Evolutionary conservation across 1,284 basidiomycete species (phyloP).

Genomic region (Vanrija sp.): DNA sequence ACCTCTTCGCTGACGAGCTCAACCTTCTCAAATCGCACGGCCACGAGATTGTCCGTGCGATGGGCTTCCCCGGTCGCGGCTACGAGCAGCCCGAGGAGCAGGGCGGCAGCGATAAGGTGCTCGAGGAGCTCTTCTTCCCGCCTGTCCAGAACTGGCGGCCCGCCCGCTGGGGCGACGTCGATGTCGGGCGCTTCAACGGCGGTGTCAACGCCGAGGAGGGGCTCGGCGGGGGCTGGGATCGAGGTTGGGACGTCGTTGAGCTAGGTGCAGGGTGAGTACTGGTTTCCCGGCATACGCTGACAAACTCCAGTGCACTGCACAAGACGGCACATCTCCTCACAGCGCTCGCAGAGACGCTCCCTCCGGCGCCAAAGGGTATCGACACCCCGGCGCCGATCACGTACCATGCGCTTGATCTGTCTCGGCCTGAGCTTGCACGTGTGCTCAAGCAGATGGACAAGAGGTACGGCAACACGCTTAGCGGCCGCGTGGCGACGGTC

Average conservation of each 20-base stretch:
- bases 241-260: conserved; percentile 65
- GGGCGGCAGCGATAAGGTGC: conserved; percentile 52
- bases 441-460: conserved; percentile 67
- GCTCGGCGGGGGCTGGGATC: conserved; percentile 38
- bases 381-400: conserved; percentile 58
- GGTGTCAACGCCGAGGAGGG: conserved; percentile 55
- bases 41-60: conserved; percentile 54
- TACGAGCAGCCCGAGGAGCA: conserved; percentile 20
- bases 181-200: conserved; percentile 68
- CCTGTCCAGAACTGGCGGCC: conserved; percentile 37
- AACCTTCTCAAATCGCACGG: conserved; percentile 53
- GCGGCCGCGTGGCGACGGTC: conserved; percentile 67
- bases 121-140: conserved; percentile 51
- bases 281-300: conserved; percentile 4
- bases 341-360: conserved; percentile 61
- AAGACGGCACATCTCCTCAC: conserved; percentile 85
- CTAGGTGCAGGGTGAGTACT: conserved; percentile 78
- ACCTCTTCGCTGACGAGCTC: conserved; percentile 65
- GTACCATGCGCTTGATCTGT: conserved; percentile 92
- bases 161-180: conserved; percentile 57
- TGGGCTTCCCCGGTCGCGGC: conserved; percentile 39
- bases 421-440: conserved; percentile 76
- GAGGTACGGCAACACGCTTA: conserved; percentile 62
- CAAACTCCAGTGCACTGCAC: conserved; percentile 63
- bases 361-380: conserved; percentile 3